phyloP scores from a whole-genome alignment of 352 stramenopile genomes.

The Thalassiosira allenii region DNA sequence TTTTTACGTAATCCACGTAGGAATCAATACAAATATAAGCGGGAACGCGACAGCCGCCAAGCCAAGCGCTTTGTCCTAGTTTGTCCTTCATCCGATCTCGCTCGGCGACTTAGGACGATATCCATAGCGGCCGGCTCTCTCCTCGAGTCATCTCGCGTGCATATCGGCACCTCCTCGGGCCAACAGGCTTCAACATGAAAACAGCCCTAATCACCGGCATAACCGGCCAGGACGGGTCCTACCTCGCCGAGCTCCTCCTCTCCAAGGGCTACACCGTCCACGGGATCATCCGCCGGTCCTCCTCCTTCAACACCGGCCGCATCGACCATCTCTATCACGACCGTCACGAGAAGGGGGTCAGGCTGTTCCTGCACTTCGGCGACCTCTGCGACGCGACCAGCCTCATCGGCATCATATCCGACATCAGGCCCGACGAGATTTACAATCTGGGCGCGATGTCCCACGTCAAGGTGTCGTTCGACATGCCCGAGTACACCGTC shows the following conservation, averaged over 20 bases:
- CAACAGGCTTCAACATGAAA: no score
- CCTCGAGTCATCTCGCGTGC: no score
- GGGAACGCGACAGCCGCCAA: no score
- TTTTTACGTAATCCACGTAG: no score
- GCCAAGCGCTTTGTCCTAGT: no score
- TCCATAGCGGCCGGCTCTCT: no score
- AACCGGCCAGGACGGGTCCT: slow-evolving; percentile 99
- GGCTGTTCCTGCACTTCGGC: slow-evolving; percentile 98
- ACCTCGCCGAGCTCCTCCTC: slow-evolving; percentile 96
- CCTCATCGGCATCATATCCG: slow-evolving; percentile 94
- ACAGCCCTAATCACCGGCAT: slow-evolving; percentile 96
- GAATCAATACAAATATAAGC: no score
- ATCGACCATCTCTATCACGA: slow-evolving; percentile 98
- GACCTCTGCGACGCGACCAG: slow-evolving; percentile 98
- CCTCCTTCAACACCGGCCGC: slow-evolving; percentile 98
- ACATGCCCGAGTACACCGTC: slow-evolving; percentile 99
- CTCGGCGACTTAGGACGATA: no score
- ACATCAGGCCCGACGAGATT: slow-evolving; percentile 96
- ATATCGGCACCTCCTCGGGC: no score
- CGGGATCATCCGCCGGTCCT: slow-evolving; percentile 96
- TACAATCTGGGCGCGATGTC: slow-evolving; percentile 99
- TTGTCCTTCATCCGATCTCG: no score
- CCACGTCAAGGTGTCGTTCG: slow-evolving; percentile 99
- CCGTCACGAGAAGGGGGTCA: slow-evolving; percentile 92
- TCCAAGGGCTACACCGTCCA: slow-evolving; percentile 94